Percentiles rank a stretch among this genome's conserved stretches.
These are phyloP conservation scores for Ustilago tritici DNA, from an alignment of 1,284 basidiomycete genomes.

Conservation along the genomic window DNA sequence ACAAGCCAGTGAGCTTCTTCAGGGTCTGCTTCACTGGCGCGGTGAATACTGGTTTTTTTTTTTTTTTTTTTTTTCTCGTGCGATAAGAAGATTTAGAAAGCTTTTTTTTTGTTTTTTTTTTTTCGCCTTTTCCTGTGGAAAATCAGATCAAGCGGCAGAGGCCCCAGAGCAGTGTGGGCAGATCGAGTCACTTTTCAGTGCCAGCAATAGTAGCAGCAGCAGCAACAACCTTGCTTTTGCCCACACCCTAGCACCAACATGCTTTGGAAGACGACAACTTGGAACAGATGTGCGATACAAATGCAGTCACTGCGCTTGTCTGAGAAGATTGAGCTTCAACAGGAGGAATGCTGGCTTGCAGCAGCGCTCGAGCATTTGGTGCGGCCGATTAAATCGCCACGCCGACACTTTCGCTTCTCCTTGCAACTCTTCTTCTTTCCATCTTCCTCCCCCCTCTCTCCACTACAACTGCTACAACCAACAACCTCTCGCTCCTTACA, in stretches of 20 bases:
- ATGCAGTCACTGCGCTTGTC: too few relatives aligned
- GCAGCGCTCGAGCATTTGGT: slow-evolving; percentile 1
- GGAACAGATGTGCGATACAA: too few relatives aligned
- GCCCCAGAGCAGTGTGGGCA: slow-evolving; percentile 16
- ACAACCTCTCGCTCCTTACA: slow-evolving; percentile 13
- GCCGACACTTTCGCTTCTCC: slow-evolving; percentile 1
- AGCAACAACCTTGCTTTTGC: too few relatives aligned
- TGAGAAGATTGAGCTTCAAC: too few relatives aligned
- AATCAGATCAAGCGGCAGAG: neutral
- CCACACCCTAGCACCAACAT: too few relatives aligned
- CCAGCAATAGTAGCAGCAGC: neutral
- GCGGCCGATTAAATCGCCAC: neutral
- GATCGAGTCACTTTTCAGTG: slow-evolving; percentile 34
- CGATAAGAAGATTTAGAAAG: slow-evolving; percentile 37
- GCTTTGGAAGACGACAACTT: too few relatives aligned
- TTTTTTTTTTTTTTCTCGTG: slow-evolving; percentile 15
- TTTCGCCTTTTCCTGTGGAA: neutral
- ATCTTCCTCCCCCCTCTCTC: neutral
- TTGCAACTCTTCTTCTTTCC: neutral
- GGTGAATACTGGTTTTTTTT: too few relatives aligned
- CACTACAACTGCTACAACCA: neutral
- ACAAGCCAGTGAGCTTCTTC: neutral
- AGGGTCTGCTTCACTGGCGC: neutral
- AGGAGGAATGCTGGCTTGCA: neutral
- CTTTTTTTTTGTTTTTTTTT: slow-evolving; percentile 9